Evolutionary conservation across 306 rosid genomes (phyloP), one percentile per base, ranked within the genome.

Genomic region (Castanospermum australe): DNA sequence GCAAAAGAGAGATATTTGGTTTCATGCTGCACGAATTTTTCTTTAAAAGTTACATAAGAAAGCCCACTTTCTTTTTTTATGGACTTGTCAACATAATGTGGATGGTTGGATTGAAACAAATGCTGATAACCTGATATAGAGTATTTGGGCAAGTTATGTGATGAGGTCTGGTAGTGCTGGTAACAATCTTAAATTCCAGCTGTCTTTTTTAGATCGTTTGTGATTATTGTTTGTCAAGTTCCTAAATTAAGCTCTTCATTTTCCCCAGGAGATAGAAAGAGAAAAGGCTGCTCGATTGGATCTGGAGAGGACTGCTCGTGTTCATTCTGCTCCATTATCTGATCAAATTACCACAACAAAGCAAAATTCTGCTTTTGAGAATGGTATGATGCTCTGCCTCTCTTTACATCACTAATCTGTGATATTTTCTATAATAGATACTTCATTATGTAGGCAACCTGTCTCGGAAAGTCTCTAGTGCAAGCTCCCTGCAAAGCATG

Each of bases 231-330:
- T 70, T 62, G 45, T 67, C 82, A 70, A 69, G 51, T 47, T 77
- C 67, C 66, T 81, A 50, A 71, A 52, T 81, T 44, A 44, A 79
- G 55, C n/a, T 81, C 86, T 75, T 78, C 62, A 41, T 54, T 75
- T 78, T 84, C 62, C 7, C 63, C 85, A 96, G 99, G 99, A 96
- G 85, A 81, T 96, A 56, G 98, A 93, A 83, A 96, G 83, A 86
- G 99, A 93, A 93, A 96, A 87, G 88, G 90, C 92, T 65, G 94
- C 97, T 73, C 92, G 97, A 77, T 61, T 83, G 63, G 99, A 96
- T 33, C 85, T 93, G 94, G 99, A 96, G 87, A 96, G 84, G 87
- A 83, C 87, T 61, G 82, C 82, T 74, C 92, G 72, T 25, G 86
- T 51, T 71, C 84, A 82, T 30, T 76, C 96, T 78, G 76, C 84